These are phyloP conservation scores for Globisporangium parvum DNA, from an alignment of 352 stramenopile genomes.

Conservation along the genomic window DNA sequence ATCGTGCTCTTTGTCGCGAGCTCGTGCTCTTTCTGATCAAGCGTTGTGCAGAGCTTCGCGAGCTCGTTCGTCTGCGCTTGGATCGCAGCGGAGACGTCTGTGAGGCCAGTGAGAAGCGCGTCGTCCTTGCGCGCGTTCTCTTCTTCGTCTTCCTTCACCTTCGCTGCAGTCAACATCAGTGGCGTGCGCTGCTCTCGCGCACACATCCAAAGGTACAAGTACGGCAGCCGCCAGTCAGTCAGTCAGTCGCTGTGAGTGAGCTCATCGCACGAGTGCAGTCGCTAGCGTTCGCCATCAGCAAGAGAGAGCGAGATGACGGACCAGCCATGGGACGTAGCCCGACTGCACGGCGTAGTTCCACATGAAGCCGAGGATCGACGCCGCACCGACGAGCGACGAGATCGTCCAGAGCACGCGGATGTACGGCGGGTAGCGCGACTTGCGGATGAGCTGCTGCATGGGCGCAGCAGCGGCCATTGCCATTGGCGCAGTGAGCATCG, in stretches of 20 bases:
- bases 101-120: slow-evolving; percentile 31
- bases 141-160: slow-evolving; percentile 47
- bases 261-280: too few relatives aligned
- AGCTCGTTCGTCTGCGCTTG: slow-evolving; percentile 59
- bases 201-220: too few relatives aligned
- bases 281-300: too few relatives aligned
- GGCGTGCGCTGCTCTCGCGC: slow-evolving; percentile 23
- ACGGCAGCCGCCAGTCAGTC: not conserved
- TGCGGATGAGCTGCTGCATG: slow-evolving; percentile 35
- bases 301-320: too few relatives aligned
- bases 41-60: slow-evolving; percentile 38
- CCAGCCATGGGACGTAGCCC: slow-evolving; percentile 61
- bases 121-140: slow-evolving; percentile 47
- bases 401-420: slow-evolving; percentile 61
- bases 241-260: not conserved
- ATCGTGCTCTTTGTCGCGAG: slow-evolving; percentile 35
- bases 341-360: slow-evolving; percentile 75
- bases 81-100: slow-evolving; percentile 50
- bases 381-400: slow-evolving; percentile 61
- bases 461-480: slow-evolving; percentile 40
- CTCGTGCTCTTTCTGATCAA: slow-evolving; percentile 56
- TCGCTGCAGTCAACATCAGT: slow-evolving; percentile 35
- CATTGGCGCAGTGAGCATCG: slow-evolving; percentile 33
- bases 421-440: slow-evolving; percentile 41
- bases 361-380: slow-evolving; percentile 62